Conservation (phyloP, 495 filamentous ascomycete genomes). For the Daldinia concentrica region DNA sequence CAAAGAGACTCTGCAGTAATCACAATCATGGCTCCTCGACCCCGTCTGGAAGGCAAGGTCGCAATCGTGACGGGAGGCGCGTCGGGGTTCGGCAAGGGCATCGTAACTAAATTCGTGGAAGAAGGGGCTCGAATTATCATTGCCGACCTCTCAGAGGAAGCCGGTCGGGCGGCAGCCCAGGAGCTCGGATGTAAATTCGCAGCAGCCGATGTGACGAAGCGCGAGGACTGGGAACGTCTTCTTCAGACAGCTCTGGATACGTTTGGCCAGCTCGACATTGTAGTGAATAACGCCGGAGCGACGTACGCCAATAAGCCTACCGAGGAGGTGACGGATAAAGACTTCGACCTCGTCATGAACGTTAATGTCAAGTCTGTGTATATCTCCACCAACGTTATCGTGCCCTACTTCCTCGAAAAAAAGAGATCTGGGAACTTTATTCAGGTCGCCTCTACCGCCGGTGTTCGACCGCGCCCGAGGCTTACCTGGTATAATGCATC, state of each 20-base stretch:
- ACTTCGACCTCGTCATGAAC: slow-evolving; percentile 72
- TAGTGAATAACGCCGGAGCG: slow-evolving; percentile 78
- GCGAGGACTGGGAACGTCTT: slow-evolving; percentile 59
- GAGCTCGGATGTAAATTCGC: slow-evolving; percentile 56
- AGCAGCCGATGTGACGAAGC: slow-evolving; percentile 61
- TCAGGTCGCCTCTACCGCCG: slow-evolving; percentile 72
- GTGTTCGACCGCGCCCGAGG: slow-evolving; percentile 69
- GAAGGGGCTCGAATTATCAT: slow-evolving; percentile 68
- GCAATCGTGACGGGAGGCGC: slow-evolving; percentile 64
- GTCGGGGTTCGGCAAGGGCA: slow-evolving; percentile 68
- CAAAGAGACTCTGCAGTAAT: slow-evolving; percentile 1
- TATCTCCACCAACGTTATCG: slow-evolving; percentile 59
- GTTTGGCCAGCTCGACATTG: slow-evolving; percentile 64
- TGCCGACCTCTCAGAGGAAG: slow-evolving; percentile 66
- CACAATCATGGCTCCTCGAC: slow-evolving; percentile 34
- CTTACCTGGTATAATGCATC: slow-evolving; percentile 77
- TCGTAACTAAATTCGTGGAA: slow-evolving; percentile 63
- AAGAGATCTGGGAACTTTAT: slow-evolving; percentile 69
- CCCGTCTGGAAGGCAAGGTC: slow-evolving; percentile 59
- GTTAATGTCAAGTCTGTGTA: slow-evolving; percentile 74
- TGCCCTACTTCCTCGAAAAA: slow-evolving; percentile 65
- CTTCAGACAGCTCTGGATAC: slow-evolving; percentile 57
- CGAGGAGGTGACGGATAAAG: slow-evolving; percentile 69
- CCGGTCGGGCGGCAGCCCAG: slow-evolving; percentile 54
- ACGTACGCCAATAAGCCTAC: slow-evolving; percentile 72